Evolutionary conservation across 768 basidiomycete species (phyloP).

Genomic region (Sarcomyxa edulis): DNA sequence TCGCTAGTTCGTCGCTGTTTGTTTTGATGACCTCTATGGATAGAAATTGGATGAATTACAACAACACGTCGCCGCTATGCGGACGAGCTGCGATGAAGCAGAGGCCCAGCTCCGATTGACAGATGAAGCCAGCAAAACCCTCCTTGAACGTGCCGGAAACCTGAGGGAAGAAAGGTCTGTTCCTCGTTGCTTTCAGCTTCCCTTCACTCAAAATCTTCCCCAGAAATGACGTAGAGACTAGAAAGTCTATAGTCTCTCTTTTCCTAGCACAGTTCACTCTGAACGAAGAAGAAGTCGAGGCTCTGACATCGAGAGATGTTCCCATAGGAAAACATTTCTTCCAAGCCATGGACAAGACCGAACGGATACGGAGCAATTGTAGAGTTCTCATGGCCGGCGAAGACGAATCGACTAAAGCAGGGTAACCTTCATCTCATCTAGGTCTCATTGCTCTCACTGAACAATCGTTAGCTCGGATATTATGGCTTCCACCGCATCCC

Average conservation of each 20-base stretch:
- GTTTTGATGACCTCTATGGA: conserved; percentile 5
- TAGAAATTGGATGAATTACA: conserved; percentile 86
- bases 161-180: conserved; percentile 67
- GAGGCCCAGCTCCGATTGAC: conserved; percentile 72
- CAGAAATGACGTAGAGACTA: conserved; percentile 67
- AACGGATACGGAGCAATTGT: conserved; percentile 80
- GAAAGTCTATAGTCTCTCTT: conserved; percentile 65
- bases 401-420: conserved; percentile 71
- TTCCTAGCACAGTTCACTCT: conserved; percentile 90
- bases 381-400: conserved; percentile 83
- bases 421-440: no score
- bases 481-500: conserved; percentile 73
- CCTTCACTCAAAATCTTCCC: conserved; percentile 1
- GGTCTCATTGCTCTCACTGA: no score
- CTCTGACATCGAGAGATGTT: conserved; percentile 74
- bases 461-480: conserved; percentile 77
- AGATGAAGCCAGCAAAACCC: conserved; percentile 66
- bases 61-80: conserved; percentile 75
- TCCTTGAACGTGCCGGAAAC: conserved; percentile 81
- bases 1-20: conserved; percentile 1
- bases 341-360: conserved; percentile 80
- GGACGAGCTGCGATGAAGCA: conserved; percentile 75
- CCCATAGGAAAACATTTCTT: conserved; percentile 75
- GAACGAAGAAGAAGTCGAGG: conserved; percentile 61
- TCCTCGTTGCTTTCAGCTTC: not conserved